Conservation (phyloP, 1,284 basidiomycete species). For the Cryptococcus floricola region DNA sequence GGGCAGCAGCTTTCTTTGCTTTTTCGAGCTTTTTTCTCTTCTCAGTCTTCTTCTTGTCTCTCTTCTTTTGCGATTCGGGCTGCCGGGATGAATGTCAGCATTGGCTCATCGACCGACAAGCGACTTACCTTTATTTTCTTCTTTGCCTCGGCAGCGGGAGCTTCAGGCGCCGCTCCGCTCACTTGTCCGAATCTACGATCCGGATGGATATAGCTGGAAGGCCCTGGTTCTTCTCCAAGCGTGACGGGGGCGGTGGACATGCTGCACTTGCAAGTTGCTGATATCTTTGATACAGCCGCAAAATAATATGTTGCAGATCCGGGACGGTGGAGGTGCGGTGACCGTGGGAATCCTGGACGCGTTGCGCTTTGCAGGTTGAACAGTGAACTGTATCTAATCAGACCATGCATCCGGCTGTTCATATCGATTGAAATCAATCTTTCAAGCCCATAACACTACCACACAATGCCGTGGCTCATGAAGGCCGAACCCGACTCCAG, state of each 20-base stretch:
- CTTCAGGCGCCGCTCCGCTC: neutral
- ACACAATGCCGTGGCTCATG: slow-evolving; percentile 64
- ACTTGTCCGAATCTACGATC: too few species aligned
- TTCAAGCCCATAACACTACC: neutral
- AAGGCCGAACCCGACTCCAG: slow-evolving; percentile 88
- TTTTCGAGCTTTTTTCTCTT: slow-evolving; percentile 58
- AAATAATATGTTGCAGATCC: too few species aligned
- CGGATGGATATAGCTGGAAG: too few species aligned
- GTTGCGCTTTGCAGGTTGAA: too few species aligned
- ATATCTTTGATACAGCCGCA: too few species aligned
- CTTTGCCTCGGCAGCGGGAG: neutral
- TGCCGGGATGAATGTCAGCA: slow-evolving; percentile 22
- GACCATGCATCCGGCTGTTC: too few species aligned
- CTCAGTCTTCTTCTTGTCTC: slow-evolving; percentile 63
- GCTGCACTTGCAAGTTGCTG: too few species aligned
- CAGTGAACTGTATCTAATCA: too few species aligned
- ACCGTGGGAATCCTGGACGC: too few species aligned
- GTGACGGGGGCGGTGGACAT: too few species aligned
- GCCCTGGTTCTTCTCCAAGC: too few species aligned
- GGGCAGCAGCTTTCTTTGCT: slow-evolving; percentile 43
- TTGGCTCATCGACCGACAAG: neutral
- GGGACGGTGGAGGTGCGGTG: too few species aligned
- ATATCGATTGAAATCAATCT: neutral
- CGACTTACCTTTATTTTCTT: slow-evolving; percentile 11
- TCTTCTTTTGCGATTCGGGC: slow-evolving; percentile 61